These are phyloP conservation scores for Monilinia fructicola DNA, from an alignment of 2,329 filamentous ascomycete genomes.

Conservation along the genomic window DNA sequence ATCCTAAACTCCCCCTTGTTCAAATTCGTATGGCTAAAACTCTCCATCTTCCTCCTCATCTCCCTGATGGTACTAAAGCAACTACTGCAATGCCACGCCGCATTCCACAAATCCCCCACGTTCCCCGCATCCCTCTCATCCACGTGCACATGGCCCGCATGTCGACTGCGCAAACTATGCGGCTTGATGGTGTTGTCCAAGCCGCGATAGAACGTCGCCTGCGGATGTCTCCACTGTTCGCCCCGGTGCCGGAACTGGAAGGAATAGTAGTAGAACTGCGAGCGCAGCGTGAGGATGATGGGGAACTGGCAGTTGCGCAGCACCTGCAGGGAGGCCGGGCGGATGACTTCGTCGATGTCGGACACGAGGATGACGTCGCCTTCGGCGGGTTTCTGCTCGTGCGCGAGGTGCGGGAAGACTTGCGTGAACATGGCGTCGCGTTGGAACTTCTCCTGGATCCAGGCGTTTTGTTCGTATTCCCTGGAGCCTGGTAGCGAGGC, in stretches of 20 bases:
- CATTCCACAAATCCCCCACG: slow-evolving; percentile 42
- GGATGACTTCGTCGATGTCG: slow-evolving; percentile 48
- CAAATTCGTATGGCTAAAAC: slow-evolving; percentile 45
- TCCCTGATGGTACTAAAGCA: slow-evolving; percentile 47
- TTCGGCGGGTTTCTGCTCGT: slow-evolving; percentile 35
- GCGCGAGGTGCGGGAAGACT: slow-evolving; percentile 45
- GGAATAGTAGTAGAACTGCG: slow-evolving; percentile 43
- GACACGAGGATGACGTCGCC: slow-evolving; percentile 47
- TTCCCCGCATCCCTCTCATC: slow-evolving; percentile 24
- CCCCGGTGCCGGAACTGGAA: slow-evolving; percentile 43
- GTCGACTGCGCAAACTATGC: slow-evolving; percentile 29
- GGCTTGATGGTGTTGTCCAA: slow-evolving; percentile 43
- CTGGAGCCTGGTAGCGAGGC: background rate
- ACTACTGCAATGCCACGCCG: slow-evolving; percentile 48
- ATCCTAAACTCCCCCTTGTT: slow-evolving; percentile 45
- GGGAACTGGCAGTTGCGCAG: slow-evolving; percentile 43
- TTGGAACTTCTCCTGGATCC: slow-evolving; percentile 53
- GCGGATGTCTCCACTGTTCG: slow-evolving; percentile 46
- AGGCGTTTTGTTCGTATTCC: slow-evolving; percentile 44
- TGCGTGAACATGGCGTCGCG: slow-evolving; percentile 59
- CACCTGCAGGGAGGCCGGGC: slow-evolving; percentile 41
- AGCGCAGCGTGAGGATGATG: slow-evolving; percentile 39
- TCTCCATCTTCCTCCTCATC: slow-evolving; percentile 45
- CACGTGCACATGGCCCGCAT: background rate
- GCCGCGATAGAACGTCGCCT: slow-evolving; percentile 46